phyloP scores from a whole-genome alignment of 2,329 filamentous ascomycete species.

The Pyrenophora seminiperda region DNA sequence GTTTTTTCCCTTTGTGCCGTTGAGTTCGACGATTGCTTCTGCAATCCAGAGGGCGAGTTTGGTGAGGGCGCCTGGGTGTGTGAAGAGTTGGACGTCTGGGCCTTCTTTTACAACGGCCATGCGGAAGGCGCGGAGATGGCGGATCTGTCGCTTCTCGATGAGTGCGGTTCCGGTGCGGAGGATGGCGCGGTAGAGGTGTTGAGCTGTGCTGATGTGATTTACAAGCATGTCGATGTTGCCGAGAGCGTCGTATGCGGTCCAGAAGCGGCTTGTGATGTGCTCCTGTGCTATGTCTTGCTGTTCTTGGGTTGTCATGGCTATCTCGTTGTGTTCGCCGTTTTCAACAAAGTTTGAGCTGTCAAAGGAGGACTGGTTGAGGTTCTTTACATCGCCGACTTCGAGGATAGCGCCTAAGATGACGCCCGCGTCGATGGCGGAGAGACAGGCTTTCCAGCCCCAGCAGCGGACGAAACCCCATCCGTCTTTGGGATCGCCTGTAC shows the following conservation, averaged over 20 bases:
- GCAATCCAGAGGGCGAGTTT: constrained; percentile 94
- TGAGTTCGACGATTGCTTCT: constrained; percentile 88
- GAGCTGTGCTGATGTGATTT: constrained; percentile 77
- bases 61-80: constrained; percentile 87
- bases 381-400: constrained; percentile 75
- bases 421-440: constrained; percentile 92
- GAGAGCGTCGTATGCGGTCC: constrained; percentile 64
- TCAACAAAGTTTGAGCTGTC: constrained; percentile 39
- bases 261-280: constrained; percentile 59
- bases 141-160: constrained; percentile 92
- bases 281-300: constrained; percentile 48
- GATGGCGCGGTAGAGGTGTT: constrained; percentile 89
- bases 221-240: constrained; percentile 70
- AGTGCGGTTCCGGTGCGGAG: constrained; percentile 89
- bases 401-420: constrained; percentile 89
- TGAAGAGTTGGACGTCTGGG: constrained; percentile 88
- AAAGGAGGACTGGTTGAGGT: constrained; percentile 38
- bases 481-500: constrained; percentile 75
- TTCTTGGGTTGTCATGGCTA: constrained; percentile 23
- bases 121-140: constrained; percentile 87
- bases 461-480: constrained; percentile 97
- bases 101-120: constrained; percentile 97
- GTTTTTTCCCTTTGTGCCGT: constrained; percentile 71
- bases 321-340: constrained; percentile 36
- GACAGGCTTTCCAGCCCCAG: constrained; percentile 96